Base-by-base conservation (phyloP, 192 early-diverging fungal genomes). In the Mortierella claussenii region DNA sequence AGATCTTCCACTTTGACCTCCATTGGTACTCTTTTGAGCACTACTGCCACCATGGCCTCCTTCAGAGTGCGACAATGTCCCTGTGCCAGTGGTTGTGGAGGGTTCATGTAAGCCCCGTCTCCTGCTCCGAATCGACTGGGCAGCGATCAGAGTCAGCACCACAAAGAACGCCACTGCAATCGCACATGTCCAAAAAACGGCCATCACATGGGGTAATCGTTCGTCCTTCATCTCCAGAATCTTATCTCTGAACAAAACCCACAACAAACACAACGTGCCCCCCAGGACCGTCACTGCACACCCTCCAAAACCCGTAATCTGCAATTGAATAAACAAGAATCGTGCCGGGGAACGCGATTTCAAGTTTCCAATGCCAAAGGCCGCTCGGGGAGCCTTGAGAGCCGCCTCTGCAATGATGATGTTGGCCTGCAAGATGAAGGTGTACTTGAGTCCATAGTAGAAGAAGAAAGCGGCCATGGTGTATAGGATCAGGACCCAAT, bases 371-470 rank as follows among this genome's bases (percentile, higher is more conserved):
- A 76, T 66, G 5, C 73, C 73, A 28, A 76, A 76, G 17, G 73
- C 64, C 2, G 73, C 73, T 13, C 59, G 40, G 0, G 73, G 73
- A 6, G 73, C 73, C 33, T 62, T 76, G 53, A 76, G 73, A 18
- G 64, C 73, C 8, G 73, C 37, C 34, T 76, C 73, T 5, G 73
- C 73, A 27, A 76, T 67, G 40, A 76, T 76, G 47, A 76, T 76
- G 44, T 76, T 76, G 36, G 73, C 73, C 10, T 65, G 73, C 18
- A 76, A 59, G 40, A 76, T 76, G 31, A 76, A 67, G 9, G 73
- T 76, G 26, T 76, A 76, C 42, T 76, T 76, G 43, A 76, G 64
- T 15, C 73, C 73, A 61, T 76, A 76, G 59, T 76, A 76, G 13
- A 76, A 67, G 54, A 76, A 76, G 55, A 67, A 48, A 4, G 47